A percentile compares a stretch with the other conserved stretches of the same genome.
Conservation (phyloP, 2,329 filamentous ascomycete genomes). For the Myriosclerotinia curreyana region DNA sequence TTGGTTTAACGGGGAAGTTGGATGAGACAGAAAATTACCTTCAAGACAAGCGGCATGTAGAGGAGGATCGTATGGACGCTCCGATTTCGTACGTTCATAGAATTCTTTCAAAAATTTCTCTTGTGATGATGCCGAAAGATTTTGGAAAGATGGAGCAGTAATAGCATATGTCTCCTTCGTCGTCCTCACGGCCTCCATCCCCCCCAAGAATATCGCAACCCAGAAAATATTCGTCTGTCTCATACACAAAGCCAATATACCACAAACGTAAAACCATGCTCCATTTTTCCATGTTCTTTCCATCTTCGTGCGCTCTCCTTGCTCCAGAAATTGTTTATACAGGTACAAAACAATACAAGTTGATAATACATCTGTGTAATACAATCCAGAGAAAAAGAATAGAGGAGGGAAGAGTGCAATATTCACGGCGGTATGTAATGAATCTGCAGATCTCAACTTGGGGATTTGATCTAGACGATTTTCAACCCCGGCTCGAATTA, state of each 20-base stretch:
- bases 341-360: constrained; percentile 70
- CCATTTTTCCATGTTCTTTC: not conserved
- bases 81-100: not conserved
- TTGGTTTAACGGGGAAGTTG: not conserved
- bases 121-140: not conserved
- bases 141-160: not conserved
- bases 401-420: constrained; percentile 81
- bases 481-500: constrained; percentile 20
- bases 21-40: constrained; percentile 43
- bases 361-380: constrained; percentile 90
- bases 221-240: constrained; percentile 97
- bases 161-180: constrained; percentile 41
- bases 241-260: constrained; percentile 68
- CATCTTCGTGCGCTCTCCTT: constrained; percentile 21
- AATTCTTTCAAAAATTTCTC: constrained; percentile 48
- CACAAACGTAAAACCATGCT: constrained; percentile 49
- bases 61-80: not conserved
- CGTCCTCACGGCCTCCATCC: constrained; percentile 52
- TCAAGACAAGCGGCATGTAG: constrained; percentile 44
- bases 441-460: constrained; percentile 19
- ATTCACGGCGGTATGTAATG: constrained; percentile 66
- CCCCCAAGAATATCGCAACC: constrained; percentile 76
- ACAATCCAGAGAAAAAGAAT: constrained; percentile 94
- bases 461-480: constrained; percentile 11
- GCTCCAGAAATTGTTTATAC: constrained; percentile 57